phyloP scores from a whole-genome alignment of 2,329 filamentous ascomycete species.

The Chrysosporium queenslandicum region DNA sequence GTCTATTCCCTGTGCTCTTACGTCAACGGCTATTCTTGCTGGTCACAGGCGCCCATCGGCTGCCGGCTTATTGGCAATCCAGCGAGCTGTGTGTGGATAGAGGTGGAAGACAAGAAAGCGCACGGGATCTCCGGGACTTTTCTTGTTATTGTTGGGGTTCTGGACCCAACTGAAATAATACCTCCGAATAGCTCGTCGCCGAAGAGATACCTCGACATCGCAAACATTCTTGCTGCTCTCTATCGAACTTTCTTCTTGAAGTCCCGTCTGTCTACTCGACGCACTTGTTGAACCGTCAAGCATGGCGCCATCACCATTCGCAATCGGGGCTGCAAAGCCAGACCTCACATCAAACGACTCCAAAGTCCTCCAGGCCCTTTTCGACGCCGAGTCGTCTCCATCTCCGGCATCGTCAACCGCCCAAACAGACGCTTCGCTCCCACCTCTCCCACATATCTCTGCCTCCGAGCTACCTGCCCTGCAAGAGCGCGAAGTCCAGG shows the following conservation, averaged over 20 bases:
- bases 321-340: conserved; percentile 16
- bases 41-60: background rate
- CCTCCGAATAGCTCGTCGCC: background rate
- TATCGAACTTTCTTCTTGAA: background rate
- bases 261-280: too few relatives aligned
- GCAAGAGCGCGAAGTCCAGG: conserved; percentile 32
- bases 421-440: conserved; percentile 31
- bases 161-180: background rate
- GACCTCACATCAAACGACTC: conserved; percentile 36
- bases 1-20: background rate
- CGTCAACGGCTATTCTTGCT: conserved; percentile 5
- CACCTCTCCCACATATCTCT: conserved; percentile 35
- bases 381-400: conserved; percentile 37
- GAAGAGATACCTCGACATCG: background rate
- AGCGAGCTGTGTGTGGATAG: background rate
- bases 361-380: conserved; percentile 39
- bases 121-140: background rate
- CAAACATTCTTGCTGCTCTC: background rate
- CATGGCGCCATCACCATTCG: conserved; percentile 15
- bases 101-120: background rate
- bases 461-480: conserved; percentile 29
- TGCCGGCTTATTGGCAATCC: background rate
- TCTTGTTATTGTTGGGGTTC: background rate
- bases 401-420: conserved; percentile 27
- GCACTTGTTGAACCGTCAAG: too few relatives aligned